Conservation (phyloP, 768 basidiomycete genomes). For the Stropharia rugosoannulata region DNA sequence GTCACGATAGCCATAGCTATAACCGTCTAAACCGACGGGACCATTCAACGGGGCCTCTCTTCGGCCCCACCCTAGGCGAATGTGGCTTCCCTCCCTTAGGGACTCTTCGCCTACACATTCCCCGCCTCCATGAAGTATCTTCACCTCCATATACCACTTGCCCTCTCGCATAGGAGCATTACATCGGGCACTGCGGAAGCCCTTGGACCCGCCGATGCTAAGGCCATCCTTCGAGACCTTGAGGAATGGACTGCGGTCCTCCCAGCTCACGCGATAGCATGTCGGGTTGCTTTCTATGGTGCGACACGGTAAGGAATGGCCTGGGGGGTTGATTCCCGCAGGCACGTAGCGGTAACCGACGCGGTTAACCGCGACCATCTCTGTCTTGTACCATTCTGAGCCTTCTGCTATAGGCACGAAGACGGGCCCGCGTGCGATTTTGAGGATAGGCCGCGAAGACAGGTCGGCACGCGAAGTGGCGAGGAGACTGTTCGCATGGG, state of each 20-base stretch:
- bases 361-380: conserved; percentile 70
- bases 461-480: conserved; percentile 64
- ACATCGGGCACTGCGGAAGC: conserved; percentile 86
- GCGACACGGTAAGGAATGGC: conserved; percentile 61
- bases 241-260: conserved; percentile 83
- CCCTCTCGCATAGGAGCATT: conserved; percentile 91
- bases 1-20: conserved; percentile 91
- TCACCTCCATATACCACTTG: conserved; percentile 92
- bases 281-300: conserved; percentile 81
- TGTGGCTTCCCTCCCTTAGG: conserved; percentile 70
- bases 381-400: conserved; percentile 64
- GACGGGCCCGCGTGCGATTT: conserved; percentile 70
- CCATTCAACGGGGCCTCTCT: conserved; percentile 93
- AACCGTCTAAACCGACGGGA: conserved; percentile 91
- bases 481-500: conserved; percentile 39
- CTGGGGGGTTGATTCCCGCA: conserved; percentile 67
- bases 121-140: conserved; percentile 73
- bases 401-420: conserved; percentile 60
- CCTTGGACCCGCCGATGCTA: conserved; percentile 76
- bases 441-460: conserved; percentile 65
- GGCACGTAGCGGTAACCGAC: conserved; percentile 80
- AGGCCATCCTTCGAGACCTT: conserved; percentile 79
- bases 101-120: conserved; percentile 49
- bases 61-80: conserved; percentile 89
- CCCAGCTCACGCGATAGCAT: conserved; percentile 79